phyloP scores from a whole-genome alignment of 257 asterid genomes.

The Scutellaria minor region DNA sequence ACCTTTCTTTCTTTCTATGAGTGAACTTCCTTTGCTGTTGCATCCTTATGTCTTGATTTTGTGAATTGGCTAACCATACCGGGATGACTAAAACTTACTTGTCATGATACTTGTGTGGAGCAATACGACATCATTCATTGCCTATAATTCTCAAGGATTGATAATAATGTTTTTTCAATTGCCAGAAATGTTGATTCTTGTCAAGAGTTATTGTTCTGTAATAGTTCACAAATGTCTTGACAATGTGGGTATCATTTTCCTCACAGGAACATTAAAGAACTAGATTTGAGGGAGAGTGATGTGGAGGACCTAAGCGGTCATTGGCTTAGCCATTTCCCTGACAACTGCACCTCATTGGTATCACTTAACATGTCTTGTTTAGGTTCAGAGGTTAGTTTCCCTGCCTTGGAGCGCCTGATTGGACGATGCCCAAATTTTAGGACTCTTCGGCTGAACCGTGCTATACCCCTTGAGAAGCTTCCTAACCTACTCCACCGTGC shows the following conservation, averaged over 20 bases:
- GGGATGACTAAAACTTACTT: neutral
- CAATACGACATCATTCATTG: neutral
- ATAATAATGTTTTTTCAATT: neutral
- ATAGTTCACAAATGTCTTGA: conserved; percentile 46
- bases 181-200: conserved; percentile 24
- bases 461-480: conserved; percentile 66
- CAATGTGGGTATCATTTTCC: conserved; percentile 31
- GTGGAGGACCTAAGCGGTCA: conserved; percentile 66
- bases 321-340: conserved; percentile 71
- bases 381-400: conserved; percentile 56
- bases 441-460: conserved; percentile 57
- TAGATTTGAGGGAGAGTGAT: conserved; percentile 64
- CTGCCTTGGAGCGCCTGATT: conserved; percentile 66
- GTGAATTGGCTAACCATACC: neutral
- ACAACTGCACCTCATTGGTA: conserved; percentile 56
- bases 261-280: conserved; percentile 58
- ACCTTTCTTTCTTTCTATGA: neutral
- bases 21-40: neutral
- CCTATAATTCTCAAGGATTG: neutral
- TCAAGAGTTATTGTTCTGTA: neutral
- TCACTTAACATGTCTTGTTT: conserved; percentile 67
- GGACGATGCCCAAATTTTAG: conserved; percentile 59
- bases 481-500: conserved; percentile 56
- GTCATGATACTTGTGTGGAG: neutral
- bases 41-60: neutral